phyloP scores from a whole-genome alignment of 1,139 yeast species.

The Candida albicans region DNA sequence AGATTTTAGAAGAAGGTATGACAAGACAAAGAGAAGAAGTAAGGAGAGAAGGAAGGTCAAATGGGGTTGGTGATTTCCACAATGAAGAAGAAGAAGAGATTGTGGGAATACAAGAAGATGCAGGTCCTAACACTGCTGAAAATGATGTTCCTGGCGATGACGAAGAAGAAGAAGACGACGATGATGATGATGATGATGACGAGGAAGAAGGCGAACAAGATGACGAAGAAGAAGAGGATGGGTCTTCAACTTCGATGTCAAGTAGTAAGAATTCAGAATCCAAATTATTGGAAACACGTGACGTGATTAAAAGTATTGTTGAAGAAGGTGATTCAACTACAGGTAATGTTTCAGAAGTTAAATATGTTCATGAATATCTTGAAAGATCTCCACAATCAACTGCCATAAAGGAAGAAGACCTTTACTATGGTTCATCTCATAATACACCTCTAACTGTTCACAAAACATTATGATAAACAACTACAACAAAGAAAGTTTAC shows the following conservation, averaged over 20 bases:
- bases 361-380: slow-evolving; percentile 10
- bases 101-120: too few relatives aligned
- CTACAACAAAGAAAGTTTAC: neutral
- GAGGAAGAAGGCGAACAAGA: slow-evolving; percentile 19
- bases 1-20: neutral
- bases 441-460: slow-evolving; percentile 12
- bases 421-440: slow-evolving; percentile 10
- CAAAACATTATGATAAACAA: slow-evolving; percentile 7
- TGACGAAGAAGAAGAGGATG: slow-evolving; percentile 13
- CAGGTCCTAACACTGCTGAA: too few relatives aligned
- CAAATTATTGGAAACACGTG: slow-evolving; percentile 4
- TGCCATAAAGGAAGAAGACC: slow-evolving; percentile 10
- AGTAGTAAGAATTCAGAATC: slow-evolving; percentile 1
- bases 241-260: neutral
- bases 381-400: slow-evolving; percentile 9
- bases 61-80: too few relatives aligned
- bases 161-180: too few relatives aligned
- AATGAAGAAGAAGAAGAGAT: too few relatives aligned
- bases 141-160: too few relatives aligned
- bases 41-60: too few relatives aligned
- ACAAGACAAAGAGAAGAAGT: too few relatives aligned
- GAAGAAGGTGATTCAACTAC: slow-evolving; percentile 3
- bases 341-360: slow-evolving; percentile 4
- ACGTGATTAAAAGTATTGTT: neutral
- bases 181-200: slow-evolving; percentile 13